Conservation (phyloP, 2,329 filamentous ascomycete genomes). For the Ilyonectria destructans region DNA sequence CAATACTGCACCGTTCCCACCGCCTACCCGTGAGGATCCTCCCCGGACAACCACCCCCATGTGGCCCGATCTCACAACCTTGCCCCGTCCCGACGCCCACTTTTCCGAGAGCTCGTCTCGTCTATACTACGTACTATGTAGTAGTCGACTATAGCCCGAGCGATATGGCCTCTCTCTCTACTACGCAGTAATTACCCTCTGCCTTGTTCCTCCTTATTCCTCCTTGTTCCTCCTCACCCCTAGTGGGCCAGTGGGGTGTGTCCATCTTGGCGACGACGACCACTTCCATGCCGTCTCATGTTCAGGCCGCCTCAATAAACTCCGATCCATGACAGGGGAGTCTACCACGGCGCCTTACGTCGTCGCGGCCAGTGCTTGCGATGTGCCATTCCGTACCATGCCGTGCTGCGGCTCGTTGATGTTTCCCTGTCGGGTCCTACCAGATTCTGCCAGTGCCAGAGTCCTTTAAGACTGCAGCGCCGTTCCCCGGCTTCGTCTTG, state of each 20-base stretch:
- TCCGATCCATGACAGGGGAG: slow-evolving; percentile 45
- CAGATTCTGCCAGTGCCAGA: slow-evolving; percentile 8
- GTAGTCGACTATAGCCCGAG: slow-evolving; percentile 25
- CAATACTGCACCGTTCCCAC: slow-evolving; percentile 17
- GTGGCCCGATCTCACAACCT: slow-evolving; percentile 17
- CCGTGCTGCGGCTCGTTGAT: slow-evolving; percentile 23
- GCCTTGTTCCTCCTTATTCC: neutral
- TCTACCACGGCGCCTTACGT: slow-evolving; percentile 30
- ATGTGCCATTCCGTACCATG: slow-evolving; percentile 21
- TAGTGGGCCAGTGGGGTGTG: slow-evolving; percentile 25
- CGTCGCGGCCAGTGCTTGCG: slow-evolving; percentile 34
- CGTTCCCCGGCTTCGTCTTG: slow-evolving; percentile 23
- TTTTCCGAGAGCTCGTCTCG: slow-evolving; percentile 23
- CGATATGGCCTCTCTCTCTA: slow-evolving; percentile 15
- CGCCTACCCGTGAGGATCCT: slow-evolving; percentile 1
- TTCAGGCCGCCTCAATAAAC: slow-evolving; percentile 47
- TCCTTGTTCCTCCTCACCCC: slow-evolving; percentile 15
- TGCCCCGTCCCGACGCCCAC: slow-evolving; percentile 19
- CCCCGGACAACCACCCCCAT: slow-evolving; percentile 21
- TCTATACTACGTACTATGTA: neutral
- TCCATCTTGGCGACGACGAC: slow-evolving; percentile 22
- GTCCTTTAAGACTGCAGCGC: slow-evolving; percentile 36
- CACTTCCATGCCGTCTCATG: slow-evolving; percentile 48
- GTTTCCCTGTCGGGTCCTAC: slow-evolving; percentile 4
- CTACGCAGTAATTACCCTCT: slow-evolving; percentile 4